phyloP scores from a whole-genome alignment of 2,329 filamentous ascomycete genomes.

The Fusarium robinianum region DNA sequence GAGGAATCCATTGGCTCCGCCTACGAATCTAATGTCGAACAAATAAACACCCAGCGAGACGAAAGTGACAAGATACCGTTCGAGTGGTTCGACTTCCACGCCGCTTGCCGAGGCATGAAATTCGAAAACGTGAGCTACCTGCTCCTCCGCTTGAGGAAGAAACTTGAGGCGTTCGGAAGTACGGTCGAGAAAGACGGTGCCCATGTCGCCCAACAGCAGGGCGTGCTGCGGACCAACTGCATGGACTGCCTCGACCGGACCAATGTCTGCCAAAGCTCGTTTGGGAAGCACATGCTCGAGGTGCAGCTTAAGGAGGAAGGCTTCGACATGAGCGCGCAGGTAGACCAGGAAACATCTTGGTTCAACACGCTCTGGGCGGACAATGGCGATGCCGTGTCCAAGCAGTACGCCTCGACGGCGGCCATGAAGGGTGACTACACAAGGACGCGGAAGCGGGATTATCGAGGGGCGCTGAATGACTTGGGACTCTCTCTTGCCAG shows the following conservation, averaged over 20 bases:
- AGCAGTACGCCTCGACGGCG: conserved; percentile 93
- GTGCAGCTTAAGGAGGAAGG: conserved; percentile 76
- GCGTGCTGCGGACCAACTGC: conserved; percentile 91
- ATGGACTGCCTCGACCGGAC: conserved; percentile 98
- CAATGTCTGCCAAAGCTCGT: conserved; percentile 93
- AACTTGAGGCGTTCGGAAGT: conserved; percentile 73
- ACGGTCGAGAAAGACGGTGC: conserved; percentile 60
- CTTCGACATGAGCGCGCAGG: conserved; percentile 73
- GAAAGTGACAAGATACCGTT: conserved; percentile 57
- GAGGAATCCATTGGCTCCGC: conserved; percentile 79
- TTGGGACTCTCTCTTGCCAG: conserved; percentile 84
- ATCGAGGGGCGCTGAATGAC: conserved; percentile 88
- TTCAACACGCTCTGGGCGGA: conserved; percentile 98
- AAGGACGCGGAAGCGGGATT: conserved; percentile 85
- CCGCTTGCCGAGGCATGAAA: conserved; percentile 91
- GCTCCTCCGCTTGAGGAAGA: conserved; percentile 68
- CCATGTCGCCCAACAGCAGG: conserved; percentile 61
- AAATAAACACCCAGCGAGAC: conserved; percentile 66
- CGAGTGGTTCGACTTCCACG: conserved; percentile 98
- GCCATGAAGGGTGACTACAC: conserved; percentile 98
- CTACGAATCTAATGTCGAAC: conserved; percentile 70
- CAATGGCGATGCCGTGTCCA: conserved; percentile 93
- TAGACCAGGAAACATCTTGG: conserved; percentile 82
- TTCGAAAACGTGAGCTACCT: conserved; percentile 92
- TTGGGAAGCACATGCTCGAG: conserved; percentile 81